phyloP scores from a whole-genome alignment of 768 basidiomycete genomes.

The Tephrocybe sp. region DNA sequence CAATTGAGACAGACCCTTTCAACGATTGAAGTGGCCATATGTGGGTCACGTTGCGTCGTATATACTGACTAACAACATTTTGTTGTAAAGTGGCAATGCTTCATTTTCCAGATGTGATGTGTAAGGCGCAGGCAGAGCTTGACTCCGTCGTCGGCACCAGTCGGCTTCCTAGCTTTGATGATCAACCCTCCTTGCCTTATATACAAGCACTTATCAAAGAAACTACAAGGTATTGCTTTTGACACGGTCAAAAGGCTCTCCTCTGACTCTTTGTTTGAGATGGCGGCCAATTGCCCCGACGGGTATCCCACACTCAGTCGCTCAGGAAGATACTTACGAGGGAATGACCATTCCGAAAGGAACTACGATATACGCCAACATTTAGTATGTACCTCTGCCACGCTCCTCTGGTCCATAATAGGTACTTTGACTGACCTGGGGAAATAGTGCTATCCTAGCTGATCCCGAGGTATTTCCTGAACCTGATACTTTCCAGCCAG shows the following conservation, averaged over 20 bases:
- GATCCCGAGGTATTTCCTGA: conserved; percentile 26
- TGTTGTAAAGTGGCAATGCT: conserved; percentile 34
- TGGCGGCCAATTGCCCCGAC: conserved; percentile 23
- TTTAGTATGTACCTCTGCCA: conserved; percentile 21
- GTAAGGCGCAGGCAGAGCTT: conserved; percentile 38
- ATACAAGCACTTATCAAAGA: conserved; percentile 7
- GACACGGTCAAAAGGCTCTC: background rate
- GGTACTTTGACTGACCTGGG: background rate
- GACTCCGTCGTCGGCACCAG: conserved; percentile 35
- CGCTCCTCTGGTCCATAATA: no score
- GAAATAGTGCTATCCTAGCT: conserved; percentile 3
- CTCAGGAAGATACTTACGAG: conserved; percentile 31
- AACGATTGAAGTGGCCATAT: conserved; percentile 3
- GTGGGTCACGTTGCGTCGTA: background rate
- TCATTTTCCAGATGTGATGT: conserved; percentile 34
- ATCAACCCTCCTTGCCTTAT: conserved; percentile 14
- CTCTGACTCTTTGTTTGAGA: background rate
- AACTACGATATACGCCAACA: conserved; percentile 35
- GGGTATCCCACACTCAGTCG: conserved; percentile 34
- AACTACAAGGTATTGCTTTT: background rate
- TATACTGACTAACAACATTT: background rate
- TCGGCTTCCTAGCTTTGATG: conserved; percentile 37
- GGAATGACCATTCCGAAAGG: conserved; percentile 40
- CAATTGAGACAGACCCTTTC: conserved; percentile 1
- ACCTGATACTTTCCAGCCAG: conserved; percentile 35